Conservation (phyloP, 192 early-diverging fungal species). For the Umbelopsis sp. region DNA sequence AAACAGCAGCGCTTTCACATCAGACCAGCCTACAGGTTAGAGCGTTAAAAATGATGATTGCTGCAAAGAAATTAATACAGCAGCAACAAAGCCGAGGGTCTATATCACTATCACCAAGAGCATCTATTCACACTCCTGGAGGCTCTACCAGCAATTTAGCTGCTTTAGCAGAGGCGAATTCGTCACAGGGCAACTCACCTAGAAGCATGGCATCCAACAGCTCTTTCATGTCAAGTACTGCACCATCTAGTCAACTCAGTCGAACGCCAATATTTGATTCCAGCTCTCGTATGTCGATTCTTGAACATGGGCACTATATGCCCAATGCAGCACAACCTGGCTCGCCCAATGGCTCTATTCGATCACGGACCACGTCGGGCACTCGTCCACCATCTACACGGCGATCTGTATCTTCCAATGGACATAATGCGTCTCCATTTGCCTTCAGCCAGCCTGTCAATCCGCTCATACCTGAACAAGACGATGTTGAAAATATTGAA, state of each 20-base stretch:
- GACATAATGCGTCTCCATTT: background rate
- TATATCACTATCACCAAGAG: background rate
- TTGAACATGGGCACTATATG: constrained; percentile 16
- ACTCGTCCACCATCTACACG: background rate
- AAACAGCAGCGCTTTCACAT: constrained; percentile 66
- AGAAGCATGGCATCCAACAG: background rate
- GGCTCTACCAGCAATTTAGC: background rate
- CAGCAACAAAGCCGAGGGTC: constrained; percentile 45
- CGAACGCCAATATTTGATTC: constrained; percentile 5
- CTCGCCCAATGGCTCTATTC: constrained; percentile 6
- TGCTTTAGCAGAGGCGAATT: background rate
- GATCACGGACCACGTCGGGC: background rate
- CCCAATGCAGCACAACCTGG: background rate
- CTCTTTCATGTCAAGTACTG: background rate
- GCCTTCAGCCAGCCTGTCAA: background rate
- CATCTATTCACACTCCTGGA: background rate
- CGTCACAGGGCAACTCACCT: background rate
- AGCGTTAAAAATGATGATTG: constrained; percentile 60
- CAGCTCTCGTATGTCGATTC: constrained; percentile 3
- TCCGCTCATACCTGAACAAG: constrained; percentile 1
- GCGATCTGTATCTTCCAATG: background rate
- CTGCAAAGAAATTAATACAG: constrained; percentile 60
- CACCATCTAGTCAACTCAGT: background rate
- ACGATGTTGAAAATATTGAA: background rate
- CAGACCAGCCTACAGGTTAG: constrained; percentile 69